phyloP scores from a whole-genome alignment of 73 alveolate genomes.

The Urostyla sp. region DNA sequence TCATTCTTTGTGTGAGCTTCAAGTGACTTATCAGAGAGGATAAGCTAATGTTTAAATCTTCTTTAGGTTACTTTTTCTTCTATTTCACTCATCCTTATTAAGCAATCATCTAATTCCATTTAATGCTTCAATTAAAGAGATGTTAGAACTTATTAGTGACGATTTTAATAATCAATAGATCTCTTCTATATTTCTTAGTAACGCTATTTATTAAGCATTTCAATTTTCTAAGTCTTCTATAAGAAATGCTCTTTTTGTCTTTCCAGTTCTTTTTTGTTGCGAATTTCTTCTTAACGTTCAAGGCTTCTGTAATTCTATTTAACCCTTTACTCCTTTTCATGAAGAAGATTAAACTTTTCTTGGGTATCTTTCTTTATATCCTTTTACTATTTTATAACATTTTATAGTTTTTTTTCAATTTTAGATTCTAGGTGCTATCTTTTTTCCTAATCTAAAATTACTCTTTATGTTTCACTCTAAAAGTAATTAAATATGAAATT shows the following conservation, averaged over 20 bases:
- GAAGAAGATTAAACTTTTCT: background rate
- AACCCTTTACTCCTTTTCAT: background rate
- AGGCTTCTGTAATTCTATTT: background rate
- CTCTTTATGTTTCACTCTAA: slow-evolving; percentile 29
- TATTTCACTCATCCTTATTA: background rate
- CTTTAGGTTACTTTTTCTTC: slow-evolving; percentile 4
- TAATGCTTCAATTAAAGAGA: background rate
- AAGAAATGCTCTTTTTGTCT: background rate
- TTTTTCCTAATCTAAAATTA: background rate
- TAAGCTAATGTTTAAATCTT: background rate
- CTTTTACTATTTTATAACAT: background rate
- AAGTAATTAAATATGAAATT: background rate
- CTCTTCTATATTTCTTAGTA: slow-evolving; percentile 7
- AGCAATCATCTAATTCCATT: background rate
- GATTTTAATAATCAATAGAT: slow-evolving; percentile 3
- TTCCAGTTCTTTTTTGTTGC: background rate
- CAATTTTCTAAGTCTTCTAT: slow-evolving; percentile 5
- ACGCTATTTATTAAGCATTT: background rate
- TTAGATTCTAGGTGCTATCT: slow-evolving; percentile 8
- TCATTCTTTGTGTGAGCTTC: background rate
- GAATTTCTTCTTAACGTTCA: background rate
- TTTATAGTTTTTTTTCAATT: background rate
- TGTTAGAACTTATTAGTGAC: background rate
- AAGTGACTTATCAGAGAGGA: background rate
- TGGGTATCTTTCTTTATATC: background rate